Evolutionary conservation across 371 early-diverging fungal species (phyloP), one percentile per base, ranked within the genome.

Genomic region (Mucor plumbeus): DNA sequence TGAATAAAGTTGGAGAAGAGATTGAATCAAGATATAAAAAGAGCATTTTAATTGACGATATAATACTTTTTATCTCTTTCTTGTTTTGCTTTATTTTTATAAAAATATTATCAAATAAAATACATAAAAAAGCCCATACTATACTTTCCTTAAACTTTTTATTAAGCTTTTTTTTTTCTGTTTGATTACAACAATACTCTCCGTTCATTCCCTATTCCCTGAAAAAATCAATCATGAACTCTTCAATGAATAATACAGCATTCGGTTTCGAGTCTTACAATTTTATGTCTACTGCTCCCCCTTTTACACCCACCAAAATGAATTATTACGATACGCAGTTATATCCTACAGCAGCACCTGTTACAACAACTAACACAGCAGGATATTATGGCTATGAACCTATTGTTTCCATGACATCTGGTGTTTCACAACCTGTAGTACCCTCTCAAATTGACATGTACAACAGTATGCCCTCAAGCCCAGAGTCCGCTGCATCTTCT

Each of bases 111-210:
- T 5, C 15, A 8, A 15, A 17, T 44, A 44, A 44, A 17, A 44
- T 44, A 44, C 44, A 44, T 8, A 40, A 40, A 13, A 41, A 17
- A 41, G 17, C 7, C 14, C 13, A 58, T 21, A 14, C 35, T 15
- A 60, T 31, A 59, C 59, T 38, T 39, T 58, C 59, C 39, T 38
- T 60, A n/a, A 43, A 44, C 44, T 7, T 44, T 44, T 44, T 44
- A 44, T 44, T 44, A 17, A 15, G 44, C 44, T 44, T 44, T 44
- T 17, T 44, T 44, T 44, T 44, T 44, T 7, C 44, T n/a, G 17
- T 44, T 44, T 10, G 31, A 61, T 34, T 31, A 41, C 13, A 9
- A 15, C 19, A n/a, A 21, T 35, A 43, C 61, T 33, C 14, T 26
- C 41, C 15, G 3, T 61, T 31, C 44, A 40, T 40, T 44, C 34